Percentiles rank a stretch among this genome's conserved stretches.
phyloP scores from a whole-genome alignment of 1,284 basidiomycete species.

The Chalciporus sp. region DNA sequence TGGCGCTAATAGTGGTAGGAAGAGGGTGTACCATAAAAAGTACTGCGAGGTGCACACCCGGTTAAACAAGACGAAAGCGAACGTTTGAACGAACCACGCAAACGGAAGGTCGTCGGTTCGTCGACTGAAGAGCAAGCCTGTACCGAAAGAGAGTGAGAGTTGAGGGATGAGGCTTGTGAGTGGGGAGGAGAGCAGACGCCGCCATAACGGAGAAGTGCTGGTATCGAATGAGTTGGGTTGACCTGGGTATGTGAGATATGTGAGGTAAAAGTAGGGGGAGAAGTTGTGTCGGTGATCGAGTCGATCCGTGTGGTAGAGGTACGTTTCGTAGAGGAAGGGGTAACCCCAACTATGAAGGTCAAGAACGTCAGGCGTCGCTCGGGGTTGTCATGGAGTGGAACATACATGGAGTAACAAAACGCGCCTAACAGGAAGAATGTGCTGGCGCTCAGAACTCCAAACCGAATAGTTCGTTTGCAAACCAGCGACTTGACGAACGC shows the following conservation, averaged over 20 bases:
- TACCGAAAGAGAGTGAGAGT: slow-evolving; percentile 63
- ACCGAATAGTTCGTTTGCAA: slow-evolving; percentile 63
- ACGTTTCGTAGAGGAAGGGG: slow-evolving; percentile 90
- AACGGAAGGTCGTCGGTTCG: slow-evolving; percentile 64
- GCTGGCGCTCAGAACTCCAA: slow-evolving; percentile 65
- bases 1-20: slow-evolving; percentile 84
- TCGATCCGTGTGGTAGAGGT: slow-evolving; percentile 89
- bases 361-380: slow-evolving; percentile 6
- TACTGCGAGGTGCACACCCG: slow-evolving; percentile 99
- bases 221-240: slow-evolving; percentile 31
- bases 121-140: slow-evolving; percentile 67
- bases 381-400: slow-evolving; percentile 18
- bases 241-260: slow-evolving; percentile 76
- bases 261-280: slow-evolving; percentile 94
- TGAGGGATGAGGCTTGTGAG: slow-evolving; percentile 77
- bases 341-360: slow-evolving; percentile 80
- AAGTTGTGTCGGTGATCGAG: slow-evolving; percentile 98
- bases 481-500: slow-evolving; percentile 47
- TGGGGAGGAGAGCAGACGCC: slow-evolving; percentile 56
- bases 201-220: slow-evolving; percentile 46
- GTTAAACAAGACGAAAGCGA: slow-evolving; percentile 92
- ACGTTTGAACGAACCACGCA: slow-evolving; percentile 91
- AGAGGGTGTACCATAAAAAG: slow-evolving; percentile 96
- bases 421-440: slow-evolving; percentile 72
- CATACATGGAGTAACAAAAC: slow-evolving; percentile 79